phyloP scores from a whole-genome alignment of 1,139 yeast genomes.

The Geotrichum restrictum region DNA sequence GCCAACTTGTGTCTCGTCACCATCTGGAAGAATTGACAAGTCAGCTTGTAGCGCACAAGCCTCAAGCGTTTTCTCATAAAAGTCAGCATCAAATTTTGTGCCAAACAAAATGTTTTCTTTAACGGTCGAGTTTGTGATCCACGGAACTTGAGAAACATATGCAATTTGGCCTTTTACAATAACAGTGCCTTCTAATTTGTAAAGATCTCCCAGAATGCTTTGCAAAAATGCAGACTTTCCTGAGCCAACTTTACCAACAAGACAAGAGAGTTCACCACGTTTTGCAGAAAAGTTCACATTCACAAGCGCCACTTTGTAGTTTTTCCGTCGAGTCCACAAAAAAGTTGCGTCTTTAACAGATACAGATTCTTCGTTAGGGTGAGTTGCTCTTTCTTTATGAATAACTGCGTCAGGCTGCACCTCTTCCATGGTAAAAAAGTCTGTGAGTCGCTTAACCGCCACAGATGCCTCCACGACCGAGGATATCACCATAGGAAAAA shows the following conservation, averaged over 20 bases:
- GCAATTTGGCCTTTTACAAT: slow-evolving; percentile 66
- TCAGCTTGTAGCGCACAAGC: slow-evolving; percentile 77
- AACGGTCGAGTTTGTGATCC: slow-evolving; percentile 75
- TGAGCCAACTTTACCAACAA: slow-evolving; percentile 78
- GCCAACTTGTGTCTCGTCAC: slow-evolving; percentile 81
- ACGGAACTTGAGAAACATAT: slow-evolving; percentile 75
- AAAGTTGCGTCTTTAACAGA: slow-evolving; percentile 46
- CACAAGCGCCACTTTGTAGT: slow-evolving; percentile 47
- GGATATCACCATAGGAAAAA: slow-evolving; percentile 42
- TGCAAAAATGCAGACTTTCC: slow-evolving; percentile 71
- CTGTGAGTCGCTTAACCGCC: slow-evolving; percentile 52
- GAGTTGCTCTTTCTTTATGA: slow-evolving; percentile 26
- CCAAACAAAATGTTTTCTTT: slow-evolving; percentile 80
- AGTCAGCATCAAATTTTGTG: slow-evolving; percentile 61
- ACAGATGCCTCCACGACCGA: slow-evolving; percentile 56
- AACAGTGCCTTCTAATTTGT: slow-evolving; percentile 58
- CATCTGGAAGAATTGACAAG: slow-evolving; percentile 68
- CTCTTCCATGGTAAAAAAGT: slow-evolving; percentile 52
- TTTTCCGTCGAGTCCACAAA: slow-evolving; percentile 43
- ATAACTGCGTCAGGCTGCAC: slow-evolving; percentile 44
- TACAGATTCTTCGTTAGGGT: slow-evolving; percentile 41
- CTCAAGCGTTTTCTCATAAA: slow-evolving; percentile 61
- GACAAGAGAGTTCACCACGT: slow-evolving; percentile 63
- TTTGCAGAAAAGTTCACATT: slow-evolving; percentile 52
- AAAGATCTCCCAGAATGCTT: slow-evolving; percentile 58